Conservation (phyloP, 2,329 filamentous ascomycete genomes). For the Fusarium sp. region DNA sequence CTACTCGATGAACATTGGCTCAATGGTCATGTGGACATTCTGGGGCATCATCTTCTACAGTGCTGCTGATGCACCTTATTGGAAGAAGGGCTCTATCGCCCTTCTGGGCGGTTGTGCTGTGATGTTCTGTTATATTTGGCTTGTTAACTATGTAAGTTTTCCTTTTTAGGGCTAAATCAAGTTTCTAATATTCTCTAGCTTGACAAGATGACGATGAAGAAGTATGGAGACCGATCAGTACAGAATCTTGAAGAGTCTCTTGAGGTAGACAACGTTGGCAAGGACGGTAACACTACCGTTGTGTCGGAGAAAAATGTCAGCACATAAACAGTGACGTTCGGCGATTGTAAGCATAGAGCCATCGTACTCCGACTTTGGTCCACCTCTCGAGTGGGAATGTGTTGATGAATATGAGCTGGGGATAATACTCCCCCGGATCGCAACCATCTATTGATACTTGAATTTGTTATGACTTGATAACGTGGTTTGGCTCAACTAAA, state of each 20-base stretch:
- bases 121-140: slow-evolving; percentile 41
- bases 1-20: slow-evolving; percentile 57
- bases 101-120: slow-evolving; percentile 37
- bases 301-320: neutral
- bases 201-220: slow-evolving; percentile 14
- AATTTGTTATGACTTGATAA: too few species aligned
- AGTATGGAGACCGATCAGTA: slow-evolving; percentile 4
- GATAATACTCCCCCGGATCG: neutral
- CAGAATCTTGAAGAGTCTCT: neutral
- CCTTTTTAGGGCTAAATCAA: rapidly evolving
- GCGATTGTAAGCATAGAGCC: too few species aligned
- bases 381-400: too few species aligned
- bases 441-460: neutral
- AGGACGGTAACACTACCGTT: neutral
- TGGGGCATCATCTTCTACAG: slow-evolving; percentile 61
- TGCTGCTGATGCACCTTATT: slow-evolving; percentile 59
- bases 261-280: neutral
- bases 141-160: slow-evolving; percentile 25
- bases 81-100: slow-evolving; percentile 50
- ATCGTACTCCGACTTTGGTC: too few species aligned
- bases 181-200: neutral
- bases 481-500: too few species aligned
- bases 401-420: too few species aligned
- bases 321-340: neutral
- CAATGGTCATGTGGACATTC: slow-evolving; percentile 58